Evolutionary conservation across 257 asterid species (phyloP).

Genomic region (Nicotiana sylvestris): DNA sequence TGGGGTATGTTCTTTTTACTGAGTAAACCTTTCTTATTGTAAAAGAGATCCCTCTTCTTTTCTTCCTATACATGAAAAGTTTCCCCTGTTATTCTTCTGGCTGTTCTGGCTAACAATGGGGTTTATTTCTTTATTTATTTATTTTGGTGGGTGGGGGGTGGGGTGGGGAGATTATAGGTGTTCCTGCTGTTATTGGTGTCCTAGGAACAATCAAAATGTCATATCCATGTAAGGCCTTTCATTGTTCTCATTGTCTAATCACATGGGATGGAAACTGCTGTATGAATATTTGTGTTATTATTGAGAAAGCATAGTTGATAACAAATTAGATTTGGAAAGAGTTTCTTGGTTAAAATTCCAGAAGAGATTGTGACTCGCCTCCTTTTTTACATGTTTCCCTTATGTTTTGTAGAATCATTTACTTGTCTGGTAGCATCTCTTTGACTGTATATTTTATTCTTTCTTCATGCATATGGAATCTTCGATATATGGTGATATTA

Average conservation of each 20-base stretch:
- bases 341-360: background rate
- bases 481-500: slow-evolving; percentile 79
- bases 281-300: slow-evolving; percentile 21
- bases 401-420: background rate
- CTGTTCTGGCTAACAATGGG: background rate
- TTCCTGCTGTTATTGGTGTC: too few species aligned
- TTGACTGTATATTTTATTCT: background rate
- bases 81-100: background rate
- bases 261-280: slow-evolving; percentile 66
- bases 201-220: too few species aligned
- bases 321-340: background rate
- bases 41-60: background rate
- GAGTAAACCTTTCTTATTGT: background rate
- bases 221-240: background rate
- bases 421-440: background rate
- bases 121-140: too few species aligned
- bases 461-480: slow-evolving; percentile 57
- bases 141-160: background rate
- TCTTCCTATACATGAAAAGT: background rate
- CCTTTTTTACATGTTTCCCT: background rate
- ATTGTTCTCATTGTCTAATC: slow-evolving; percentile 76
- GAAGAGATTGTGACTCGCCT: background rate
- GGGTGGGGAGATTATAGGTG: too few species aligned
- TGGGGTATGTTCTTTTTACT: slow-evolving; percentile 31
- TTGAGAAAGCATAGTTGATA: background rate